Evolutionary conservation across 331 rosid genomes (phyloP).

Genomic region (Quercus phellos): DNA sequence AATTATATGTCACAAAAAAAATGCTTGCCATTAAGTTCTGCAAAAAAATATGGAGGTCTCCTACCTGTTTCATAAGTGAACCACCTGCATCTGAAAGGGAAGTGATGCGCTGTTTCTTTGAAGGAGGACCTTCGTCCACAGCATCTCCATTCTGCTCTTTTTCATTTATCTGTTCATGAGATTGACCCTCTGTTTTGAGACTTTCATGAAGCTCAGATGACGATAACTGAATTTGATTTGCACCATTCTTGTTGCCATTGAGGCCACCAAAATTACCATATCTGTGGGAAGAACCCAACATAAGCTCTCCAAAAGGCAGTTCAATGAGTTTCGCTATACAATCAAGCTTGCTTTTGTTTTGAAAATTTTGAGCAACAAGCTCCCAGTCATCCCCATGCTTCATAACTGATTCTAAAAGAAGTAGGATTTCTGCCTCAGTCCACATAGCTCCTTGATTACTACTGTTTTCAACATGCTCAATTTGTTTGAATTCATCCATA

Average conservation of each 20-base stretch:
- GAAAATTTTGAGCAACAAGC: constrained; percentile 69
- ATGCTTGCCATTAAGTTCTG: not conserved
- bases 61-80: constrained; percentile 77
- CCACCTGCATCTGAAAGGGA: constrained; percentile 53
- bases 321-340: constrained; percentile 82
- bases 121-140: constrained; percentile 47
- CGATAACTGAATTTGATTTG: constrained; percentile 33
- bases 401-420: constrained; percentile 85
- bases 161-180: constrained; percentile 33
- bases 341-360: constrained; percentile 70
- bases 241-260: constrained; percentile 31
- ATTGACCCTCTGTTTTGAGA: constrained; percentile 36
- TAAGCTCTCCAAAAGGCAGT: constrained; percentile 79
- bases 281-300: constrained; percentile 47
- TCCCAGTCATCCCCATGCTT: constrained; percentile 98
- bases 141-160: constrained; percentile 52
- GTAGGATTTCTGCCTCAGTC: constrained; percentile 85
- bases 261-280: constrained; percentile 27
- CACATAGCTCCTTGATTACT: constrained; percentile 42
- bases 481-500: constrained; percentile 48
- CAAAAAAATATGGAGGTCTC: not conserved
- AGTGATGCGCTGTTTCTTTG: constrained; percentile 52
- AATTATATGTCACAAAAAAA: not conserved
- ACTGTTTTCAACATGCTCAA: constrained; percentile 37
- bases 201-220: constrained; percentile 43